Percentiles rank a stretch among this genome's conserved stretches.
phyloP scores from a whole-genome alignment of 2,329 filamentous ascomycete species.

The Xylaria sp. region DNA sequence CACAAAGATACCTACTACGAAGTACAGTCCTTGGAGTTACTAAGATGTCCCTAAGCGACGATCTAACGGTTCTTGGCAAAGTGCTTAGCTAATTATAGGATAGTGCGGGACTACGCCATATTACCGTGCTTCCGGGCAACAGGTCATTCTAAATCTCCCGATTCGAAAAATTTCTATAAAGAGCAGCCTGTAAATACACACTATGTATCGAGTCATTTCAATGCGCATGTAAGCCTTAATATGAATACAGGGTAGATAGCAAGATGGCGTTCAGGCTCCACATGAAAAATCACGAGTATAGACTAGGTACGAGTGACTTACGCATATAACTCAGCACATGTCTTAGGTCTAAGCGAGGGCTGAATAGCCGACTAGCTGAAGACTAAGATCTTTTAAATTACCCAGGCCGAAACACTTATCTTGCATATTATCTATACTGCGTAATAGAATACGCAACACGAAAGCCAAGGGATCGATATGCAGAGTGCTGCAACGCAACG shows the following conservation, averaged over 20 bases:
- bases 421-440: too few species aligned
- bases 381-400: too few species aligned
- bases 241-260: neutral
- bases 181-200: neutral
- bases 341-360: too few species aligned
- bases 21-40: too few species aligned
- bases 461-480: too few species aligned
- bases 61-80: neutral
- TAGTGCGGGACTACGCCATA: neutral
- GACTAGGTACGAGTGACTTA: neutral
- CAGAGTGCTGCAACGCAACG: too few species aligned
- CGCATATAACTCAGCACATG: too few species aligned
- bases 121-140: neutral
- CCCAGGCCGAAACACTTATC: too few species aligned
- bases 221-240: neutral
- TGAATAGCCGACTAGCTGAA: too few species aligned
- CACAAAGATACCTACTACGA: too few species aligned
- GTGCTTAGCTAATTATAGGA: neutral
- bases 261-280: neutral
- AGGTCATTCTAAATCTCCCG: neutral
- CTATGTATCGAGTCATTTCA: neutral
- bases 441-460: too few species aligned
- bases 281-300: neutral
- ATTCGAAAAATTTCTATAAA: slow-evolving; percentile 10
- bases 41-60: neutral